Evolutionary conservation across 148 eudicot genomes (phyloP).

Genomic region (Persicaria tinctoria): DNA sequence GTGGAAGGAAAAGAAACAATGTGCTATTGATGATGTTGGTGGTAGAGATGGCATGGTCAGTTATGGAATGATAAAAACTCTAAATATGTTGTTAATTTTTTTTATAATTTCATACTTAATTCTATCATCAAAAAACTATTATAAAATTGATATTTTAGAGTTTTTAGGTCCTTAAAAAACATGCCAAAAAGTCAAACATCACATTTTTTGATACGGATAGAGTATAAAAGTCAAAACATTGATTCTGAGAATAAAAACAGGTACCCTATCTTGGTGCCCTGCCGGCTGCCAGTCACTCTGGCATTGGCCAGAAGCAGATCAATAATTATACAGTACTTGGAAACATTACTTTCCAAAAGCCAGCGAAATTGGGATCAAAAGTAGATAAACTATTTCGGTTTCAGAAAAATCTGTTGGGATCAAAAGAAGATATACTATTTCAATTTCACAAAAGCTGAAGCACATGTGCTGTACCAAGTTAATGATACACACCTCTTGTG

Average conservation of each 20-base stretch:
- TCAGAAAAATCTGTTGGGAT: neutral
- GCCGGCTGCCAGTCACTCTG: neutral
- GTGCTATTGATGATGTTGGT: neutral
- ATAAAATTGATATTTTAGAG: too few relatives aligned
- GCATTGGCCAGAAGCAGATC: neutral
- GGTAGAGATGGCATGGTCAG: neutral
- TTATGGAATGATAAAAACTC: neutral
- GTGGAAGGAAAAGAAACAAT: neutral
- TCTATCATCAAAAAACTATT: too few relatives aligned
- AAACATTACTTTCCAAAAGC: neutral
- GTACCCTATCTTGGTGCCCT: neutral
- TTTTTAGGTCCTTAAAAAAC: too few relatives aligned
- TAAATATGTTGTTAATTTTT: too few relatives aligned
- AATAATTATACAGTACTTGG: neutral
- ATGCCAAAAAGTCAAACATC: too few relatives aligned
- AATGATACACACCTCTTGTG: constrained; percentile 56
- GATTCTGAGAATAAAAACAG: neutral
- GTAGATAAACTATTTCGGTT: neutral
- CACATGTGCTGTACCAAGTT: neutral
- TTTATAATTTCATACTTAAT: too few relatives aligned
- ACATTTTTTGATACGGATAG: too few relatives aligned
- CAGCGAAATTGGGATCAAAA: neutral
- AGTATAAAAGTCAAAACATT: too few relatives aligned
- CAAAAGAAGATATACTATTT: neutral
- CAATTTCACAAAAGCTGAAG: neutral